A percentile compares a stretch with the other conserved stretches of the same genome.
Evolutionary conservation across 805 yeast species (phyloP).

Genomic region (Ogataea populi-albae): DNA sequence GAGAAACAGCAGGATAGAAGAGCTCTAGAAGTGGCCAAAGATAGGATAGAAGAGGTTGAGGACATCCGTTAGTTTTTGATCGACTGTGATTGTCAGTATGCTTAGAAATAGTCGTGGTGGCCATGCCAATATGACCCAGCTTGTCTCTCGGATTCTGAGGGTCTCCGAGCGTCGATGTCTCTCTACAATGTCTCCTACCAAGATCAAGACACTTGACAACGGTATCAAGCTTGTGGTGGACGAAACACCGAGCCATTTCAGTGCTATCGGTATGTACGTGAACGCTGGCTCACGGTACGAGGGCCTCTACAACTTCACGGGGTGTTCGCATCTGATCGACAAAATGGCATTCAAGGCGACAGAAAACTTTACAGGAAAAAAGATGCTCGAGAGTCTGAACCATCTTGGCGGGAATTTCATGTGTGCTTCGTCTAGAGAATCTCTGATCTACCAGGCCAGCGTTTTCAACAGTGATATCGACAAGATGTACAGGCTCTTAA

Average conservation of each 20-base stretch:
- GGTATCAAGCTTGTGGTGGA: constrained; percentile 85
- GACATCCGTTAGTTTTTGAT: too few relatives aligned
- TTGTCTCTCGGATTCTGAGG: too few relatives aligned
- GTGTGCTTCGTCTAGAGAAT: constrained; percentile 89
- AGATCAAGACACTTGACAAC: constrained; percentile 50
- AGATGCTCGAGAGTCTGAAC: constrained; percentile 75
- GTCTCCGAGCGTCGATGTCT: too few relatives aligned
- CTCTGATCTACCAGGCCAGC: constrained; percentile 90
- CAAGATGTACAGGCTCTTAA: constrained; percentile 68
- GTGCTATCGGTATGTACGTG: constrained; percentile 85
- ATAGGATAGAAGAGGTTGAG: too few relatives aligned
- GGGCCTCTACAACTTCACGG: constrained; percentile 49
- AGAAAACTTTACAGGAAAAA: constrained; percentile 50
- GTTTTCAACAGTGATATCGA: constrained; percentile 86
- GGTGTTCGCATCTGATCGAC: constrained; percentile 81
- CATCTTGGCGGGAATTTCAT: constrained; percentile 90
- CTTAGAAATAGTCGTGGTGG: too few relatives aligned
- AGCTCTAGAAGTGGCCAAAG: too few relatives aligned
- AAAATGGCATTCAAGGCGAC: constrained; percentile 83
- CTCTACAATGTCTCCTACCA: constrained; percentile 18
- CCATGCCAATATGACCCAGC: too few relatives aligned
- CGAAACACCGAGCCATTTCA: constrained; percentile 83
- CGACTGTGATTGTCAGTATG: too few relatives aligned
- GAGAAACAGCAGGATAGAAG: too few relatives aligned
- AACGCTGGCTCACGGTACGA: constrained; percentile 92